Conservation (phyloP, 495 filamentous ascomycete genomes). For the Massariosphaeria phaeospora region DNA sequence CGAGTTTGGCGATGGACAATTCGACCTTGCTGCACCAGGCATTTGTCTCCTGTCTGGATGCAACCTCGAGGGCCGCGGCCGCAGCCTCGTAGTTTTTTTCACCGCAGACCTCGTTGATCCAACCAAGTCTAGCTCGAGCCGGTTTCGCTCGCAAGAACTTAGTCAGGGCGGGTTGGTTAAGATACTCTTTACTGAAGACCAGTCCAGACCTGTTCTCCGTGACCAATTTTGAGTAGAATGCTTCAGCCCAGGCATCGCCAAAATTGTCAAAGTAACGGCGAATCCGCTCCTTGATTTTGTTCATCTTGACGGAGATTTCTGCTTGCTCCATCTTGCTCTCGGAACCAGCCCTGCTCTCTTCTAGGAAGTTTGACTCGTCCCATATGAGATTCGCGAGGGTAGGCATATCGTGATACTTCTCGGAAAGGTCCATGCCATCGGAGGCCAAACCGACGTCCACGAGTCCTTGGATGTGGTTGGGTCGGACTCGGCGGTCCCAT, state of each 20-base stretch:
- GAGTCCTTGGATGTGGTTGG: conserved; percentile 56
- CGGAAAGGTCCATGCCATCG: conserved; percentile 62
- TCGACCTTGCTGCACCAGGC: conserved; percentile 88
- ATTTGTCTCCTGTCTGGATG: conserved; percentile 61
- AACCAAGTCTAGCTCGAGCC: conserved; percentile 69
- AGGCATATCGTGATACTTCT: conserved; percentile 50
- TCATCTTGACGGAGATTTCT: conserved; percentile 20
- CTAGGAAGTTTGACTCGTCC: conserved; percentile 22
- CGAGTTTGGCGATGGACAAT: conserved; percentile 79
- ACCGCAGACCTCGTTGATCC: conserved; percentile 81
- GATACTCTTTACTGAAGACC: conserved; percentile 59
- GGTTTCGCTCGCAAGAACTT: conserved; percentile 65
- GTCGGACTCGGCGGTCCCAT: conserved; percentile 50
- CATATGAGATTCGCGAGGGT: conserved; percentile 37
- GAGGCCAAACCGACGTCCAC: conserved; percentile 61
- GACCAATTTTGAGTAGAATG: conserved; percentile 73
- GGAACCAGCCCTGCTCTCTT: conserved; percentile 6
- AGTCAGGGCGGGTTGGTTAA: conserved; percentile 63
- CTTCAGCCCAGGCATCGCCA: conserved; percentile 70
- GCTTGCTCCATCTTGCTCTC: conserved; percentile 27
- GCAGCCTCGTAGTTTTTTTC: conserved; percentile 69
- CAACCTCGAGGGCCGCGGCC: conserved; percentile 59
- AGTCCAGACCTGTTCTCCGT: conserved; percentile 56
- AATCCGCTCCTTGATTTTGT: conserved; percentile 29
- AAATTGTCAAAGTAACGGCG: conserved; percentile 36